Conservation (phyloP, 306 rosid genomes). For the Cyclanthera cordifolia region DNA sequence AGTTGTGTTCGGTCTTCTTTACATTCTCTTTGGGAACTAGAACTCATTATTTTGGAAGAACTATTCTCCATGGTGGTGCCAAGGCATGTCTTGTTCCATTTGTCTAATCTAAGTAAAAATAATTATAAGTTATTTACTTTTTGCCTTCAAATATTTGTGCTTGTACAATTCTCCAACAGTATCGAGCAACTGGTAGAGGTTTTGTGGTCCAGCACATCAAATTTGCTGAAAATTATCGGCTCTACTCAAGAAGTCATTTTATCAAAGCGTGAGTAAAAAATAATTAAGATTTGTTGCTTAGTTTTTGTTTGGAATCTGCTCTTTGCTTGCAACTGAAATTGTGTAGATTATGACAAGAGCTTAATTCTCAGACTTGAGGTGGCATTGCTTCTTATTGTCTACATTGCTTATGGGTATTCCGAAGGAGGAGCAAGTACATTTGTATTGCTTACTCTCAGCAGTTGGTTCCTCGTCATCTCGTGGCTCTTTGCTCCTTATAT, state of each 20-base stretch:
- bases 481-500: conserved; percentile 98
- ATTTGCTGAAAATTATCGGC: conserved; percentile 93
- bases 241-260: conserved; percentile 92
- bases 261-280: conserved; percentile 82
- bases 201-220: conserved; percentile 87
- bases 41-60: conserved; percentile 97
- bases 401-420: conserved; percentile 66
- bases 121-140: not conserved
- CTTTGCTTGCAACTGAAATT: not conserved
- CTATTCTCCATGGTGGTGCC: conserved; percentile 96
- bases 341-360: not conserved
- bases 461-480: conserved; percentile 98
- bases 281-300: not conserved
- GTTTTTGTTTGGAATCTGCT: not conserved
- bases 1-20: conserved; percentile 93
- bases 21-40: conserved; percentile 90
- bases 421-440: conserved; percentile 76
- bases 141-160: conserved; percentile 6
- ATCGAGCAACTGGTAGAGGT: conserved; percentile 99
- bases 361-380: conserved; percentile 69
- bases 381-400: conserved; percentile 70
- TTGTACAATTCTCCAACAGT: conserved; percentile 36
- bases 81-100: conserved; percentile 39
- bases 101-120: not conserved
- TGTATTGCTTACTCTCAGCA: conserved; percentile 72